Base-by-base conservation (phyloP, 176 grass and related monocot genomes). In the Ensete glaucum region DNA sequence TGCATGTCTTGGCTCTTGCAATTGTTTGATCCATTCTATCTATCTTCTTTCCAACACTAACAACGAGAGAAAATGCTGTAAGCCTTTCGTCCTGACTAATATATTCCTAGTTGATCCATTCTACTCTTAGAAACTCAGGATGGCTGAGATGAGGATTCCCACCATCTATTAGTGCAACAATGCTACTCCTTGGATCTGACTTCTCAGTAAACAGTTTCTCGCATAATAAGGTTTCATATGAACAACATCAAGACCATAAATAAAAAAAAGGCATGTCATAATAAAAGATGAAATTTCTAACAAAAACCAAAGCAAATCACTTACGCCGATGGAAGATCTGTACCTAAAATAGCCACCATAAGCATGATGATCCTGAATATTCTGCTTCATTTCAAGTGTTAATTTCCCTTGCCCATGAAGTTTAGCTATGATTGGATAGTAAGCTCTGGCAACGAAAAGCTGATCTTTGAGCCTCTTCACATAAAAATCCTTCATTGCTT, bases 351-450 rank as follows among this genome's bases (percentile, higher is more conserved):
- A 66, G 80, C 80, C 68, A 91, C 91, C 77, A 85, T 88, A 11
- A 96, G 83, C 85, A 88, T 88, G 72, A 75, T 96, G 92, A 62
- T 96, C 88, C 83, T 96, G 92, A 75, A 96, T 96, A 67, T 71
- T 83, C 74, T 83, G 79, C 76, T 96, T 96, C 60, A 91, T 50
- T 65, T 96, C 92, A 73, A 73, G 84, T 13, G 82, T 83, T 76
- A 91, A 83, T 24, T 19, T 62, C 71, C 91, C 92, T 34, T 85
- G 79, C 14, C 84, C 64, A 64, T 91, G 84, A 48, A 87, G 23
- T 81, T 96, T 96, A 55, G 86, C 92, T 81, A 96, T 71, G 54
- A 85, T 88, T 68, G n/a, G 88, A 86, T 96, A 96, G 76, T 88
- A 81, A 59, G 88, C 92, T 91, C 92, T 89, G 22, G 86, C 88